Evolutionary conservation across 495 filamentous ascomycete species (phyloP).

Genomic region (Penicillium psychrofluorescens): DNA sequence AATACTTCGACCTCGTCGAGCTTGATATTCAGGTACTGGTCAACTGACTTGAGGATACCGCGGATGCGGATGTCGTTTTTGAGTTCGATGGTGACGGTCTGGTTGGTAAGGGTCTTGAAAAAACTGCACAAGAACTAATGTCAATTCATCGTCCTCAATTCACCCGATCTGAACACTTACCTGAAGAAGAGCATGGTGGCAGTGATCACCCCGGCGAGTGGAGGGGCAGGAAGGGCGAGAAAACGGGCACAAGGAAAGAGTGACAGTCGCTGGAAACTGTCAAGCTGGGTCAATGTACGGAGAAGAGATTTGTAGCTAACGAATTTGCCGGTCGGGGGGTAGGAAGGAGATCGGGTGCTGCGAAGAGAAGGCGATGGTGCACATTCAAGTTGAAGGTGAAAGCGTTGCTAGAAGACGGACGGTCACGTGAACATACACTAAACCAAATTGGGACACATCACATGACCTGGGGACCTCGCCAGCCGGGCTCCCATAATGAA

Average conservation of each 20-base stretch:
- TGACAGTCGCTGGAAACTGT: too few relatives aligned
- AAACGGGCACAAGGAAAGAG: too few relatives aligned
- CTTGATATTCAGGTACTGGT: constrained; percentile 99
- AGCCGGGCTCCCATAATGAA: too few relatives aligned
- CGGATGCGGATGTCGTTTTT: constrained; percentile 98
- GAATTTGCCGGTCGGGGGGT: background rate
- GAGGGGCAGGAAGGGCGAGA: background rate
- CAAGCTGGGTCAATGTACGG: too few relatives aligned
- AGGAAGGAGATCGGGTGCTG: too few relatives aligned
- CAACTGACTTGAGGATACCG: constrained; percentile 90
- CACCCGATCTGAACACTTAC: constrained; percentile 10
- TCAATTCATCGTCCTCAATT: constrained; percentile 1
- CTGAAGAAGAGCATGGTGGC: constrained; percentile 44
- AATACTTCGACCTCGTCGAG: constrained; percentile 88
- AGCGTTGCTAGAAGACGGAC: background rate
- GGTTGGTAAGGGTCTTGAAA: constrained; percentile 99
- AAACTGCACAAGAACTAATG: constrained; percentile 50
- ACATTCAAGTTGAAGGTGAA: background rate
- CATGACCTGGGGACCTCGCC: background rate
- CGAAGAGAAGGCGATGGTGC: too few relatives aligned
- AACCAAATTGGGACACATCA: background rate
- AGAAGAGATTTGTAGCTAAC: too few relatives aligned
- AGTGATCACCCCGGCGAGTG: background rate
- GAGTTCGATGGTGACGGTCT: constrained; percentile 92
- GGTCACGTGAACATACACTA: background rate